A percentile compares a stretch with the other conserved stretches of the same genome.
phyloP scores from a whole-genome alignment of 1,284 basidiomycete genomes.

The Chalciporus sp. region DNA sequence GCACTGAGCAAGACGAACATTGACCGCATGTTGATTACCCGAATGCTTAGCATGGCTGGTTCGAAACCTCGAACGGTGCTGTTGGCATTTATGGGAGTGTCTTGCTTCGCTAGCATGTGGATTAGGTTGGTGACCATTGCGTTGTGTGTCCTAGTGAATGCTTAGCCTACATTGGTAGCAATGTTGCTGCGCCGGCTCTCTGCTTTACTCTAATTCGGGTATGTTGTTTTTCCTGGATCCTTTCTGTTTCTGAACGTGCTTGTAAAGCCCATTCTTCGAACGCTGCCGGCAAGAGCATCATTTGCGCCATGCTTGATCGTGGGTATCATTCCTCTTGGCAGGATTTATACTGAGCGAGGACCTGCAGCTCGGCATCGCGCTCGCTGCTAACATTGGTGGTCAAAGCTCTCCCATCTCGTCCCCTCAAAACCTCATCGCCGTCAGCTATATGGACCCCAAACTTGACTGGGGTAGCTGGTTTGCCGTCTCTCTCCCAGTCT shows the following conservation, averaged over 20 bases:
- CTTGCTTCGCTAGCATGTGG: slow-evolving; percentile 99
- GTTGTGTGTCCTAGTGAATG: slow-evolving; percentile 10
- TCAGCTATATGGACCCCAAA: slow-evolving; percentile 84
- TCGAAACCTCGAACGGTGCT: slow-evolving; percentile 86
- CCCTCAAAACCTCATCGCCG: slow-evolving; percentile 96
- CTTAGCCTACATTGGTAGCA: slow-evolving; percentile 49
- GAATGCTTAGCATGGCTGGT: slow-evolving; percentile 89
- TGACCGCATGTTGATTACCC: slow-evolving; percentile 93
- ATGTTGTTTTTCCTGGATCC: slow-evolving; percentile 28
- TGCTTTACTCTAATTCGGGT: slow-evolving; percentile 97
- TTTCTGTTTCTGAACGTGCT: slow-evolving; percentile 9
- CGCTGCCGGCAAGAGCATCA: slow-evolving; percentile 83
- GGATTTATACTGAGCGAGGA: slow-evolving; percentile 3
- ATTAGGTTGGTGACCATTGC: slow-evolving; percentile 66
- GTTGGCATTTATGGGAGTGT: slow-evolving; percentile 94
- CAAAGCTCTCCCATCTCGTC: slow-evolving; percentile 95
- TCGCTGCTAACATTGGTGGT: slow-evolving; percentile 98
- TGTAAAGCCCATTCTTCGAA: slow-evolving; percentile 87
- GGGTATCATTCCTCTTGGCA: slow-evolving; percentile 34
- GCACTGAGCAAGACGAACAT: slow-evolving; percentile 97
- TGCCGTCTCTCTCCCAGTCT: slow-evolving; percentile 90
- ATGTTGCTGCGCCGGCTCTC: slow-evolving; percentile 96
- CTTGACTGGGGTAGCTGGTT: slow-evolving; percentile 96
- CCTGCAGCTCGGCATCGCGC: slow-evolving; percentile 90
- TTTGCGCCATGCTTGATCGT: slow-evolving; percentile 94